phyloP scores from a whole-genome alignment of 2,329 filamentous ascomycete genomes.

The Stachybotrys chartarum region DNA sequence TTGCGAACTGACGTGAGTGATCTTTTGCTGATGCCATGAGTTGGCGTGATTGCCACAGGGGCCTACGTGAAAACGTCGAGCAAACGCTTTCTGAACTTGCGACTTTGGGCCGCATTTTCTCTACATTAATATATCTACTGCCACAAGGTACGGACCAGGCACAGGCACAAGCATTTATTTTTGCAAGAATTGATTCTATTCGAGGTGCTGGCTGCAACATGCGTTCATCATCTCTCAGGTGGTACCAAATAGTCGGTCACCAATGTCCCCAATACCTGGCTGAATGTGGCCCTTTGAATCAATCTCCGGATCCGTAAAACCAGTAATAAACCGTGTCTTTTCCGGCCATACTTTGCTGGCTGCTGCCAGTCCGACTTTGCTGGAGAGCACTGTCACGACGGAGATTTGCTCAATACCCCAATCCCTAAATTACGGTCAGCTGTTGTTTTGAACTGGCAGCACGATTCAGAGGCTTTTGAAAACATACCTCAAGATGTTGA shows the following conservation, averaged over 20 bases:
- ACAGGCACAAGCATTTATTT: not conserved
- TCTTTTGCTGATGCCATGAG: too few species aligned
- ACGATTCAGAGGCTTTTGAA: too few species aligned
- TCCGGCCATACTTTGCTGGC: constrained; percentile 48
- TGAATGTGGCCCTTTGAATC: constrained; percentile 45
- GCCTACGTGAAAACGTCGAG: too few species aligned
- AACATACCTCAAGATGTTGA: constrained; percentile 44
- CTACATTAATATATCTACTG: too few species aligned
- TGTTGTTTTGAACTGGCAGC: not conserved
- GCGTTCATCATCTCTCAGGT: not conserved
- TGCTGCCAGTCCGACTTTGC: constrained; percentile 41
- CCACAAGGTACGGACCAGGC: too few species aligned
- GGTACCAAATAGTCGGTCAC: constrained; percentile 50
- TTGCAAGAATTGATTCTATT: not conserved
- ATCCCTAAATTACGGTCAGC: constrained; percentile 29
- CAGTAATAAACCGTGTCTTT: constrained; percentile 8
- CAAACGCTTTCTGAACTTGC: too few species aligned
- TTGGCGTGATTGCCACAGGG: too few species aligned
- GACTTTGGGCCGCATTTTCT: too few species aligned
- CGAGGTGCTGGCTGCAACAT: not conserved
- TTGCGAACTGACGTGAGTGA: too few species aligned
- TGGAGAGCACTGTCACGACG: constrained; percentile 49
- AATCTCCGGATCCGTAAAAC: constrained; percentile 45
- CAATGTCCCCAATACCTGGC: constrained; percentile 22
- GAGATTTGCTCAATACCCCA: constrained; percentile 59